These are phyloP conservation scores for Candida oleophila DNA, from an alignment of 805 yeast species.

Conservation along the genomic window DNA sequence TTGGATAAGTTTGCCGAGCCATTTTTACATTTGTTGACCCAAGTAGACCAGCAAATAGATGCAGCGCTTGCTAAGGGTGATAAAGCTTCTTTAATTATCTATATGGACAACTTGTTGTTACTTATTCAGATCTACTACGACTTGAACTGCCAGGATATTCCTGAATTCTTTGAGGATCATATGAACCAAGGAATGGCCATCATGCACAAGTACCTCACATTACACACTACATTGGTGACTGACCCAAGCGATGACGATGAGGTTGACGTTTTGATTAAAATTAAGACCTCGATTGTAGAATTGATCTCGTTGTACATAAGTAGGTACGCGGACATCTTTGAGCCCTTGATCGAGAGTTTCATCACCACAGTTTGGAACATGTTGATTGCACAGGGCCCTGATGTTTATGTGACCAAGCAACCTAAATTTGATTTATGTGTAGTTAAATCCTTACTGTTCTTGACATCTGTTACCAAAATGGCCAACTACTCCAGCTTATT, in stretches of 20 bases:
- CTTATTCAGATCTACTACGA: conserved; percentile 85
- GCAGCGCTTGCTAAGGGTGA: conserved; percentile 36
- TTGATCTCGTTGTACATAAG: conserved; percentile 82
- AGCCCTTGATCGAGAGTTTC: conserved; percentile 70
- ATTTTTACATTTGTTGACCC: conserved; percentile 64
- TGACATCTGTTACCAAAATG: conserved; percentile 76
- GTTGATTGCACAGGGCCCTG: conserved; percentile 28
- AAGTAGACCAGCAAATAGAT: conserved; percentile 66
- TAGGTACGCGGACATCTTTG: conserved; percentile 89
- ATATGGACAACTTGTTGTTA: conserved; percentile 69
- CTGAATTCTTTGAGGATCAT: conserved; percentile 96
- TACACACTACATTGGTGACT: conserved; percentile 50
- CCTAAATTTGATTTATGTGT: conserved; percentile 83
- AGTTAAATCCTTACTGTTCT: conserved; percentile 73
- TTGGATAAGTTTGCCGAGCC: conserved; percentile 80
- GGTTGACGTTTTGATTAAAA: conserved; percentile 64
- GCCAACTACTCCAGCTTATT: conserved; percentile 68
- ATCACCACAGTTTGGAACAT: conserved; percentile 82
- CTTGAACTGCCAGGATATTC: conserved; percentile 95
- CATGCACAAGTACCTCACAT: conserved; percentile 76
- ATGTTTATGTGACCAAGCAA: conserved; percentile 59
- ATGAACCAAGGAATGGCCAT: conserved; percentile 73
- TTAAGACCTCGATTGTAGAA: conserved; percentile 83
- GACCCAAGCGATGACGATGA: conserved; percentile 65
- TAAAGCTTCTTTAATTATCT: conserved; percentile 49